phyloP scores from a whole-genome alignment of 1,284 basidiomycete species.

The Chiua sp. region DNA sequence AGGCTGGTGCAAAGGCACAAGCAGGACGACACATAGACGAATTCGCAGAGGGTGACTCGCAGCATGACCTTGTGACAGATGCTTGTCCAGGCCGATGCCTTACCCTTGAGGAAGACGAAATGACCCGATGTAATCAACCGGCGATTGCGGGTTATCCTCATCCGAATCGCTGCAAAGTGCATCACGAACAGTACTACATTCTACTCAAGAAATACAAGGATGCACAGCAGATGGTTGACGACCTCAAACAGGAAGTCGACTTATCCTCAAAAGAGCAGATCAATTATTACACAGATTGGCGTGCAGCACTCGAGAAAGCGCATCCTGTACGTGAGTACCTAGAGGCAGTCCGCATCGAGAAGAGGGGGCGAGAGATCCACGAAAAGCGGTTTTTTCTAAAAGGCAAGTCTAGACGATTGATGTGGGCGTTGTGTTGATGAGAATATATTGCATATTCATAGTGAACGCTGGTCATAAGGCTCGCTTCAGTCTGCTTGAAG shows the following conservation, averaged over 20 bases:
- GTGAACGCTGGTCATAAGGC: slow-evolving; percentile 37
- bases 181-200: slow-evolving; percentile 33
- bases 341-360: slow-evolving; percentile 37
- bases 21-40: too few relatives aligned
- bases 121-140: slow-evolving; percentile 26
- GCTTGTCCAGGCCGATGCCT: too few relatives aligned
- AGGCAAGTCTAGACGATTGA: slow-evolving; percentile 14
- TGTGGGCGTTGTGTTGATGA: not conserved
- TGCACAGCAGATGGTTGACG: slow-evolving; percentile 35
- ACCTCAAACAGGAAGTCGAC: slow-evolving; percentile 12
- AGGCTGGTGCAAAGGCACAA: too few relatives aligned
- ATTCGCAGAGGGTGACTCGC: too few relatives aligned
- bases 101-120: too few relatives aligned
- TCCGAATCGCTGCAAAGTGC: slow-evolving; percentile 27
- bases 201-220: slow-evolving; percentile 38
- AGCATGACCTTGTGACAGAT: too few relatives aligned
- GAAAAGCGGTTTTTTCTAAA: slow-evolving; percentile 34
- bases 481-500: slow-evolving; percentile 35
- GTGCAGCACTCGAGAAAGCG: slow-evolving; percentile 24
- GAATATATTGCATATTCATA: slow-evolving; percentile 4
- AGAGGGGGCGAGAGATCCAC: slow-evolving; percentile 33
- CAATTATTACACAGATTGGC: slow-evolving; percentile 18
- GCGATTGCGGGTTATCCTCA: slow-evolving; percentile 27
- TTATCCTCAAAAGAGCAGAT: slow-evolving; percentile 29
- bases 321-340: slow-evolving; percentile 32